Evolutionary conservation across 2,329 filamentous ascomycete species (phyloP), one percentile per base, ranked within the genome.

Genomic region (Pyricularia pennisetigena): DNA sequence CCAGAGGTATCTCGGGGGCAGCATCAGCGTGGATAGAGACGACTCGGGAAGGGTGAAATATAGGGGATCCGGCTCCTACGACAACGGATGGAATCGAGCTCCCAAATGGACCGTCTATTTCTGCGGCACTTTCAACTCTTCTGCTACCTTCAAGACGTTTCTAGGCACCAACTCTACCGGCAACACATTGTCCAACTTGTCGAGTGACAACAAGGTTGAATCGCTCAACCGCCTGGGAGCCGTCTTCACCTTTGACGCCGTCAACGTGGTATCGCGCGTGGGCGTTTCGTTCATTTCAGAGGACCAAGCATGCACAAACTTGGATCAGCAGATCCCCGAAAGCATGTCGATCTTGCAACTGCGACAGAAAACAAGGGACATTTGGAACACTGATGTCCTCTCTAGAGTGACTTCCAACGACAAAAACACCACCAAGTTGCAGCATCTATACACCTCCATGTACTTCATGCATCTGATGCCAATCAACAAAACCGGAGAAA

Each of bases 381-480:
- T 79, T 2, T 92, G 89, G 89, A 88, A 88, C 72, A 72, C 78
- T 0, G 77, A 87, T 57, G 84, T 91, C 1, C 80, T 92, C 26
- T 83, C 82, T 69, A 90, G 89, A 72, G 80, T 92, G 35, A 85
- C 85, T 0, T 88, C 88, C 0, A 84, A 82, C 0, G 85, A 85
- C 65, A 84, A 81, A 7, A 71, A 89, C 72, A 74, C 76, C 16
- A 82, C 81, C 0, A 88, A 85, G 64, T 78, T 90, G 8, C 79
- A 82, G 66, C 79, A 90, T 30, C 79, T 92, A 2, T 92, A 92
- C 77, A 86, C 86, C 0, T 88, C 87, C 0, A 74, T 92, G 41
- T 92, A 91, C 73, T 88, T 89, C 71, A 89, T 90, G 85, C 85
- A 87, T 69, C 76, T 91, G 12, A 83, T 91, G 49, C 89, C 89